A percentile compares a stretch with the other conserved stretches of the same genome.
These are phyloP conservation scores for Pythium aristosporum DNA, from an alignment of 352 stramenopile genomes.

Conservation along the genomic window DNA sequence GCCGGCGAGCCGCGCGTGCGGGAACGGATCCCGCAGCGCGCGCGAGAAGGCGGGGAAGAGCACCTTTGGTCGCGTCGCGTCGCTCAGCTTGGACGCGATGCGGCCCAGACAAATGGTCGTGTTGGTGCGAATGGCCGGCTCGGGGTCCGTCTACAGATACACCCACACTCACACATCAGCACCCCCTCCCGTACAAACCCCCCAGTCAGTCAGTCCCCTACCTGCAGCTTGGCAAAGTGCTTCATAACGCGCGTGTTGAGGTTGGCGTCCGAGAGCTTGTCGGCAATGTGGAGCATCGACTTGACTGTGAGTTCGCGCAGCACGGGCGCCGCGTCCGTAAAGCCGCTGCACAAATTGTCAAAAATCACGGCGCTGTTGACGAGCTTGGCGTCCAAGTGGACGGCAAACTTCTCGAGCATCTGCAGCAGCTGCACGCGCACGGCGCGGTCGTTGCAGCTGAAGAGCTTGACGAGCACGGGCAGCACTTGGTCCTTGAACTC, in stretches of 20 bases:
- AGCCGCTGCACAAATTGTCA: slow-evolving; percentile 90
- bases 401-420: slow-evolving; percentile 89
- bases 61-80: slow-evolving; percentile 85
- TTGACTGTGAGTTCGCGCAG: slow-evolving; percentile 92
- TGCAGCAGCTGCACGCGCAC: slow-evolving; percentile 89
- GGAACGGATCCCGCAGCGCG: slow-evolving; percentile 86
- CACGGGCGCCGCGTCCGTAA: slow-evolving; percentile 86
- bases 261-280: slow-evolving; percentile 89
- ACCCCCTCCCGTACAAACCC: background rate
- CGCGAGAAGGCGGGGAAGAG: slow-evolving; percentile 86
- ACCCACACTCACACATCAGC: background rate
- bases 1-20: slow-evolving; percentile 84
- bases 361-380: slow-evolving; percentile 91
- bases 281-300: slow-evolving; percentile 89
- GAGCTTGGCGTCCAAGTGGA: slow-evolving; percentile 88
- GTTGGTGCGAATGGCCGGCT: slow-evolving; percentile 92
- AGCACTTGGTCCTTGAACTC: slow-evolving; percentile 89
- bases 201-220: slow-evolving; percentile 19
- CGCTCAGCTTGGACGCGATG: slow-evolving; percentile 85
- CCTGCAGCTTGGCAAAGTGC: slow-evolving; percentile 90
- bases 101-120: slow-evolving; percentile 92
- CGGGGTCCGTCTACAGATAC: slow-evolving; percentile 68
- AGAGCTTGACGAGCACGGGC: slow-evolving; percentile 88
- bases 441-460: slow-evolving; percentile 90
- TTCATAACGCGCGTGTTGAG: slow-evolving; percentile 92